Percentiles rank a stretch among this genome's conserved stretches.
Conservation (phyloP, 2,329 filamentous ascomycete genomes). For the Grosmannia penicillata region DNA sequence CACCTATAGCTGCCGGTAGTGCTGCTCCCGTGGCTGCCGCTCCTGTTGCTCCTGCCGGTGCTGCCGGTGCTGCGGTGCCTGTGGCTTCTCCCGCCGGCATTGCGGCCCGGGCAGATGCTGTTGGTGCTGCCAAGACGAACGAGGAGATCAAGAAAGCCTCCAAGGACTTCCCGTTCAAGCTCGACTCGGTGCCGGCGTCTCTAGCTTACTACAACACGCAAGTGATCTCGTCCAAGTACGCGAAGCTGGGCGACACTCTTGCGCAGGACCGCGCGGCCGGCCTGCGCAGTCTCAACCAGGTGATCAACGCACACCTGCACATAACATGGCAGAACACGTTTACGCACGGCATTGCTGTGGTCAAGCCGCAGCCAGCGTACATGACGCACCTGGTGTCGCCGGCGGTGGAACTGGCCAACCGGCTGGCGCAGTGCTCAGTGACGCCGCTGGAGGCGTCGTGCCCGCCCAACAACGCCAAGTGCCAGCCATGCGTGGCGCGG, state of each 20-base stretch:
- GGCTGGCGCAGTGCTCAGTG: constrained; percentile 60
- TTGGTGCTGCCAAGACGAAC: background rate
- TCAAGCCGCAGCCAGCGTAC: constrained; percentile 65
- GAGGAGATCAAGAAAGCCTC: constrained; percentile 7
- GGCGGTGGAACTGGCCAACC: constrained; percentile 56
- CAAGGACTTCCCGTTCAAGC: constrained; percentile 39
- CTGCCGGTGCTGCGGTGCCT: background rate
- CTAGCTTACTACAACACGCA: constrained; percentile 65
- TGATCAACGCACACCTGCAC: constrained; percentile 80
- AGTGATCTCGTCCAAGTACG: constrained; percentile 51
- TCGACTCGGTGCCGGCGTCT: constrained; percentile 49
- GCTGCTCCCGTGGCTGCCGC: background rate
- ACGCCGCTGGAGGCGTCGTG: constrained; percentile 64
- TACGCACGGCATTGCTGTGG: constrained; percentile 58
- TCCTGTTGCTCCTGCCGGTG: background rate
- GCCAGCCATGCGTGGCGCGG: constrained; percentile 55
- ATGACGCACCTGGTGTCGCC: constrained; percentile 59
- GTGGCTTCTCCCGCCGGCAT: background rate
- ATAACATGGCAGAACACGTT: constrained; percentile 72
- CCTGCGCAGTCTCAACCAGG: constrained; percentile 48
- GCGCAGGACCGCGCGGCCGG: constrained; percentile 41
- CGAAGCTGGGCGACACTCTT: constrained; percentile 48
- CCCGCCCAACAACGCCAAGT: constrained; percentile 65
- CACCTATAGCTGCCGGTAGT: background rate
- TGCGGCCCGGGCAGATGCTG: constrained; percentile 1